Percentiles rank a stretch among this genome's conserved stretches.
Conservation (phyloP, 192 early-diverging fungal genomes). For the Radiomyces spectabilis region DNA sequence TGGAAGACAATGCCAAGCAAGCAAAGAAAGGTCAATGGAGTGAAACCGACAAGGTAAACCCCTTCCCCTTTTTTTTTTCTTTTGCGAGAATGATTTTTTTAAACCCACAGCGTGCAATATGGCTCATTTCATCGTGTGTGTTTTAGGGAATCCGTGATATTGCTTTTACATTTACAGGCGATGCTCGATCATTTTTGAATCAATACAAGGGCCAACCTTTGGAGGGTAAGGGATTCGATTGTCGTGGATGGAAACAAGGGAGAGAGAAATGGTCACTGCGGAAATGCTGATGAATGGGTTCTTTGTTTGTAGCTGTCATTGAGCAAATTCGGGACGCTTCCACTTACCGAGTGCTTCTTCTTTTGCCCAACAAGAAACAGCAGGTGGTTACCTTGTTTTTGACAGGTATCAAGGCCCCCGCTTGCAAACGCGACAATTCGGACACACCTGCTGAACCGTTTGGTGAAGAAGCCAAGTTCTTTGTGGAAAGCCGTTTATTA, state of each 20-base stretch:
- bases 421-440: conserved; percentile 60
- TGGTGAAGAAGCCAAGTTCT: conserved; percentile 88
- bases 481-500: conserved; percentile 84
- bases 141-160: conserved; percentile 38
- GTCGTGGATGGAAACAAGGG: not conserved
- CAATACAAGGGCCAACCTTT: conserved; percentile 75
- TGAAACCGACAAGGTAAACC: conserved; percentile 36
- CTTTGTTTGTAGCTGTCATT: conserved; percentile 55
- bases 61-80: not conserved
- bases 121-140: no score
- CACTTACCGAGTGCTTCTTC: conserved; percentile 68
- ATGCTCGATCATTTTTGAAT: conserved; percentile 66
- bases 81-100: not conserved
- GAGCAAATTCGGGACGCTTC: conserved; percentile 95
- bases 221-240: conserved; percentile 43
- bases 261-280: not conserved
- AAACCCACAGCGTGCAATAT: no score
- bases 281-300: not conserved
- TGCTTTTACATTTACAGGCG: no score
- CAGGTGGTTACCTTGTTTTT: conserved; percentile 73
- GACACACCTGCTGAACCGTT: conserved; percentile 68
- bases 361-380: conserved; percentile 49
- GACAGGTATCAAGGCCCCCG: conserved; percentile 83
- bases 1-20: conserved; percentile 68
- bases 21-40: conserved; percentile 77